A percentile compares a stretch with the other conserved stretches of the same genome.
Conservation (phyloP, 805 yeast species). For the Monosporozyma aquatica region DNA sequence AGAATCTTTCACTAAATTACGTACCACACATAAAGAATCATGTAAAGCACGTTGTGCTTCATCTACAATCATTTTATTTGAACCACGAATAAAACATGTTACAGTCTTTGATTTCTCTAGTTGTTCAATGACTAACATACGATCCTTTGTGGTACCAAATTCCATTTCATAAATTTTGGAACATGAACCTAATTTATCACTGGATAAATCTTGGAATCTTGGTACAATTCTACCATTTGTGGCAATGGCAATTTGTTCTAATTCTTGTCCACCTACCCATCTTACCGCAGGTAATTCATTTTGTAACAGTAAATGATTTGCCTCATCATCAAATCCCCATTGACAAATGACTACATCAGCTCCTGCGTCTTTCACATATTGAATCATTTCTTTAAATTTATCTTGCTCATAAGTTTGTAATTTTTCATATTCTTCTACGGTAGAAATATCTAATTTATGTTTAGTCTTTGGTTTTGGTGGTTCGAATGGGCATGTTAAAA, state of each 20-base stretch:
- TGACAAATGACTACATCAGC: conserved; percentile 96
- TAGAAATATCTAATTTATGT: conserved; percentile 86
- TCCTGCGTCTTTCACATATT: conserved; percentile 75
- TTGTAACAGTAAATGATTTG: conserved; percentile 82
- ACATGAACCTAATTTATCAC: conserved; percentile 80
- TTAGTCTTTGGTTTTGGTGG: conserved; percentile 99
- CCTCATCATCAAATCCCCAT: conserved; percentile 99
- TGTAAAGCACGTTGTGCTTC: conserved; percentile 95
- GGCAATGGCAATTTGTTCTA: conserved; percentile 93
- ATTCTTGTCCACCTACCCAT: conserved; percentile 98
- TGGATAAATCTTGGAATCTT: conserved; percentile 81
- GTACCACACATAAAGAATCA: conserved; percentile 93
- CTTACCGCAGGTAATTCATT: conserved; percentile 91
- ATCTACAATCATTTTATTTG: conserved; percentile 95
- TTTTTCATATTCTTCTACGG: conserved; percentile 88
- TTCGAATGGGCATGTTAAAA: conserved; percentile 96
- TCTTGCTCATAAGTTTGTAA: conserved; percentile 88
- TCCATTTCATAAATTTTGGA: conserved; percentile 79
- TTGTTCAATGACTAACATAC: conserved; percentile 91
- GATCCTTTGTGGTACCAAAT: conserved; percentile 93
- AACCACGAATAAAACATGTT: conserved; percentile 88
- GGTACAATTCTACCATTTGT: conserved; percentile 97
- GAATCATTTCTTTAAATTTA: conserved; percentile 85
- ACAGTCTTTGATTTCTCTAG: conserved; percentile 82
- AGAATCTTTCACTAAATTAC: conserved; percentile 85